Evolutionary conservation across 2,329 filamentous ascomycete genomes (phyloP).

Genomic region (Neopestalotiopsis sp.): DNA sequence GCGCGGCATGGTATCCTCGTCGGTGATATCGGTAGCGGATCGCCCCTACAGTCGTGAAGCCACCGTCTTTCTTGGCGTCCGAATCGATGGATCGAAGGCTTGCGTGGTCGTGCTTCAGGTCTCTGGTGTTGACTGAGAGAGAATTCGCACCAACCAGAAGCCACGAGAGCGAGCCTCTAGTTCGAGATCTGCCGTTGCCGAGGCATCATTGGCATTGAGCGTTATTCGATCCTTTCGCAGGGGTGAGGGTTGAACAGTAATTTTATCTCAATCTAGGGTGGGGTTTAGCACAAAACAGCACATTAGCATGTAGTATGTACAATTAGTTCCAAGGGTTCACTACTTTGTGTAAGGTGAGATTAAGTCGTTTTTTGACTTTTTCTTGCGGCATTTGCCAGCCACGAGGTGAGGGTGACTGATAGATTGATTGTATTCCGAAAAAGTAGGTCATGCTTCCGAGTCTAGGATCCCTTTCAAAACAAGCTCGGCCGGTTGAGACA

Average conservation of each 20-base stretch:
- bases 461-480: too few relatives aligned
- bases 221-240: neutral
- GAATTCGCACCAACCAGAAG: constrained; percentile 16
- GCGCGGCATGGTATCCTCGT: constrained; percentile 13
- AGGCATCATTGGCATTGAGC: neutral
- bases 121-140: neutral
- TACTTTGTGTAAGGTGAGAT: too few relatives aligned
- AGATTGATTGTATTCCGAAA: too few relatives aligned
- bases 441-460: too few relatives aligned
- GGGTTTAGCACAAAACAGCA: neutral
- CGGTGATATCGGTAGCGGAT: constrained; percentile 12
- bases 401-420: too few relatives aligned
- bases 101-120: constrained; percentile 19
- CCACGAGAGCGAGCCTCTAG: neutral
- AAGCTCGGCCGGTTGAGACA: neutral
- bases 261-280: neutral
- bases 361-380: neutral
- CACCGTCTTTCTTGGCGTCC: constrained; percentile 15
- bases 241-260: neutral
- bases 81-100: constrained; percentile 13
- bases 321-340: too few relatives aligned
- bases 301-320: too few relatives aligned
- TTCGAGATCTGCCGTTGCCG: neutral
- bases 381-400: neutral
- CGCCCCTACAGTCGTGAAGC: constrained; percentile 17